A percentile compares a stretch with the other conserved stretches of the same genome.
Evolutionary conservation across 176 grass and related monocot species (phyloP).

Genomic region (Aegilops longissima): DNA sequence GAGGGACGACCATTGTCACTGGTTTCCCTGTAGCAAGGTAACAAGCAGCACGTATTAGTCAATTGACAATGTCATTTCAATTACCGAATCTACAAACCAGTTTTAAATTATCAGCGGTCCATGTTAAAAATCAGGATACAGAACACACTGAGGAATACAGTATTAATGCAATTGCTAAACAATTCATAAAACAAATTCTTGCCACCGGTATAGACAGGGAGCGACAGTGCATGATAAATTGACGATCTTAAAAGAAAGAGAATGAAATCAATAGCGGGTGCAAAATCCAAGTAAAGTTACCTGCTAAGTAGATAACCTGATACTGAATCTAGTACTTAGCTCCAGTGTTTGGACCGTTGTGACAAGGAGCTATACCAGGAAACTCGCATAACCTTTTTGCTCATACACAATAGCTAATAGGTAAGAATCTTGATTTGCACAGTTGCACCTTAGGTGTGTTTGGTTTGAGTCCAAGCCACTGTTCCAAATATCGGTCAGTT

Average conservation of each 20-base stretch:
- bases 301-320: not conserved
- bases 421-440: not conserved
- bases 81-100: not conserved
- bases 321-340: not conserved
- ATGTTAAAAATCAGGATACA: not conserved
- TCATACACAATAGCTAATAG: slow-evolving; percentile 1
- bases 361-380: not conserved
- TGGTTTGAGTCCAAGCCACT: not conserved
- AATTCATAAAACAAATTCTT: not conserved
- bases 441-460: not conserved
- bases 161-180: not conserved
- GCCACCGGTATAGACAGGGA: not conserved
- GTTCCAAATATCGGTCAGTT: too few species aligned
- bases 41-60: not conserved
- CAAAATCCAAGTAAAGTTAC: not conserved
- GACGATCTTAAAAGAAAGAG: not conserved
- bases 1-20: slow-evolving; percentile 67
- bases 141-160: not conserved
- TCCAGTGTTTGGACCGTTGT: not conserved
- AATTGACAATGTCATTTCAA: not conserved
- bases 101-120: not conserved
- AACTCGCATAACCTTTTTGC: not conserved
- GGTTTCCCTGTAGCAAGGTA: not conserved
- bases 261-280: not conserved
- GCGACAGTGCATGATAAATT: not conserved